A percentile compares a stretch with the other conserved stretches of the same genome.
These are phyloP conservation scores for Penicillium herquei DNA, from an alignment of 495 filamentous ascomycete species.

Conservation along the genomic window DNA sequence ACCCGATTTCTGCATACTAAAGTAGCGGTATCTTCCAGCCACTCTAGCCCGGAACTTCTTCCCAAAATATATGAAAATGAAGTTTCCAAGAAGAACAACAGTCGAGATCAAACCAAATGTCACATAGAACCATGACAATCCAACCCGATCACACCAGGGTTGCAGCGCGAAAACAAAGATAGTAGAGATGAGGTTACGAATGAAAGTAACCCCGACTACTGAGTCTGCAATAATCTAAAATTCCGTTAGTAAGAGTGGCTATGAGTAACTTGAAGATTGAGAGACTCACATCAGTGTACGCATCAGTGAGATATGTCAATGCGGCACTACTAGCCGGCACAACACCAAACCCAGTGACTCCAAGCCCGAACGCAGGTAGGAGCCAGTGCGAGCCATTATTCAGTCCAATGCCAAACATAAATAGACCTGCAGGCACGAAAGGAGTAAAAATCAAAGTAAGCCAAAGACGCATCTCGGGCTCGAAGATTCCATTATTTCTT, in stretches of 20 bases:
- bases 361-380: constrained; percentile 27
- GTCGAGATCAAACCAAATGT: constrained; percentile 18
- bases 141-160: constrained; percentile 29
- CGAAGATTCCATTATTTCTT: constrained; percentile 33
- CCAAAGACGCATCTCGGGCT: constrained; percentile 39
- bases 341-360: constrained; percentile 22
- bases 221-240: constrained; percentile 34
- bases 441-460: constrained; percentile 19
- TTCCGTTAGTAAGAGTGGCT: not conserved
- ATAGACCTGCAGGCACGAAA: constrained; percentile 25
- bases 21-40: constrained; percentile 15
- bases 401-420: constrained; percentile 34
- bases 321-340: constrained; percentile 26
- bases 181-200: constrained; percentile 29
- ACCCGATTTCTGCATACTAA: constrained; percentile 6
- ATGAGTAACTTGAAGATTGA: too few species aligned
- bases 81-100: constrained; percentile 15
- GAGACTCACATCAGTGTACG: constrained; percentile 32
- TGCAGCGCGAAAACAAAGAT: constrained; percentile 33
- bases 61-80: constrained; percentile 24
- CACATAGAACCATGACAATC: constrained; percentile 22
- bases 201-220: constrained; percentile 32
- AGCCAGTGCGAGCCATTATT: constrained; percentile 31
- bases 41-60: constrained; percentile 12
- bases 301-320: constrained; percentile 35